Evolutionary conservation across 2,329 filamentous ascomycete species (phyloP).

Genomic region (Stagonosporopsis vannaccii): DNA sequence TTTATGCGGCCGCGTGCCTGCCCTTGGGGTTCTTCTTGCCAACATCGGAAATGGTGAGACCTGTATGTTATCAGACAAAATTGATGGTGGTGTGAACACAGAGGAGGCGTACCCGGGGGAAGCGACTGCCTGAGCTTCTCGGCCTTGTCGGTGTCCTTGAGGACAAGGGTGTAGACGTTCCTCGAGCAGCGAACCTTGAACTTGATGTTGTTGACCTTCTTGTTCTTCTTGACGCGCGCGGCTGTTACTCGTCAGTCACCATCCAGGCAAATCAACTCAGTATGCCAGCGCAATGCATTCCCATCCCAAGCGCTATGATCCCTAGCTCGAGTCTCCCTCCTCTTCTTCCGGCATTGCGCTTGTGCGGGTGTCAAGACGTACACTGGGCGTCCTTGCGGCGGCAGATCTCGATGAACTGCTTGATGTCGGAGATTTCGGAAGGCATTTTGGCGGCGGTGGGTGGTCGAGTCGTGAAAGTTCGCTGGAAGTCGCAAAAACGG

Average conservation of each 20-base stretch:
- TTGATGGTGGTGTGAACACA: not conserved
- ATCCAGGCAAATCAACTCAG: not conserved
- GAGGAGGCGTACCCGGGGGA: conserved; percentile 79
- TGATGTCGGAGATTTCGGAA: conserved; percentile 97
- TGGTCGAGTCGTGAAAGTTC: conserved; percentile 37
- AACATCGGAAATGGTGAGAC: conserved; percentile 66
- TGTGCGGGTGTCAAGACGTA: conserved; percentile 63
- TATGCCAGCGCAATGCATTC: conserved; percentile 3
- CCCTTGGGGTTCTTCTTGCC: conserved; percentile 69
- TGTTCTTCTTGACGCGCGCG: conserved; percentile 80
- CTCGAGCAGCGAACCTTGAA: conserved; percentile 99
- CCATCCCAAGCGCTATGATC: not conserved
- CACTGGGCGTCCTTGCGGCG: conserved; percentile 99
- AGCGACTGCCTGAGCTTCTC: conserved; percentile 99
- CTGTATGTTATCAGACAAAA: conserved; percentile 42
- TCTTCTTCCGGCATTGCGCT: conserved; percentile 1
- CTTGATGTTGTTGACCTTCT: conserved; percentile 91
- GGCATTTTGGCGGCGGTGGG: conserved; percentile 79
- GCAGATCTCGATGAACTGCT: conserved; percentile 99
- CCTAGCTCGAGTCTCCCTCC: not conserved
- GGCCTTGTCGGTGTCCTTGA: conserved; percentile 99
- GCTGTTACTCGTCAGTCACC: conserved; percentile 43
- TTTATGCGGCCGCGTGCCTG: conserved; percentile 53
- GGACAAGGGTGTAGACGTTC: conserved; percentile 96
- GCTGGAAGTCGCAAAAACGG: conserved; percentile 24